phyloP scores from a whole-genome alignment of 805 yeast species.

The Zygosaccharomyces pseudorouxii region DNA sequence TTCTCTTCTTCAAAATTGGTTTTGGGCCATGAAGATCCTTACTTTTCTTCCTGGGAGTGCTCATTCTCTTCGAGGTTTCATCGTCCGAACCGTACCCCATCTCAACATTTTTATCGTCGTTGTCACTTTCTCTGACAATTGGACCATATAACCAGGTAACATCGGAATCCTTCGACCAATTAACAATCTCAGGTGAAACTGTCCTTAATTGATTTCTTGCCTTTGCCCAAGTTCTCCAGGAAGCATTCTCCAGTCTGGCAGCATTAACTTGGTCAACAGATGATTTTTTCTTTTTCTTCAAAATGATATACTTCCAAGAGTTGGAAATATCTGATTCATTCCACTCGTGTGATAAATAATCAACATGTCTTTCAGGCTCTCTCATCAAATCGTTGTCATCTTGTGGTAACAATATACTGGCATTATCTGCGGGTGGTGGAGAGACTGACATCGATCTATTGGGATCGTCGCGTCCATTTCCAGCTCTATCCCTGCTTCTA shows the following conservation, averaged over 20 bases:
- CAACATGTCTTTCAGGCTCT: slow-evolving; percentile 88
- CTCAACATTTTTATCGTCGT: slow-evolving; percentile 14
- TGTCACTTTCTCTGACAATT: slow-evolving; percentile 26
- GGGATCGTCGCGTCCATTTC: slow-evolving; percentile 8
- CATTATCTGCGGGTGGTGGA: slow-evolving; percentile 34
- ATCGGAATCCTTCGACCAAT: slow-evolving; percentile 96
- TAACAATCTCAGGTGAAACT: slow-evolving; percentile 83
- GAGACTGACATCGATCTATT: slow-evolving; percentile 33
- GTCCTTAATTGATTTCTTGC: slow-evolving; percentile 73
- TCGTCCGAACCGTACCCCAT: slow-evolving; percentile 40
- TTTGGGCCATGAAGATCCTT: slow-evolving; percentile 43
- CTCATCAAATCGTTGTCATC: slow-evolving; percentile 78
- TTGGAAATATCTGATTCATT: slow-evolving; percentile 87
- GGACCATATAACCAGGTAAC: slow-evolving; percentile 99
- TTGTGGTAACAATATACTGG: slow-evolving; percentile 45
- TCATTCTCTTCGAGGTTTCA: slow-evolving; percentile 33
- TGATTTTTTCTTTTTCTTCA: slow-evolving; percentile 52
- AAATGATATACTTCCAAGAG: slow-evolving; percentile 91
- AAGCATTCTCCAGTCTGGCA: slow-evolving; percentile 80
- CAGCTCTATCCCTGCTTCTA: slow-evolving; percentile 10
- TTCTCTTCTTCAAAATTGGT: slow-evolving; percentile 83
- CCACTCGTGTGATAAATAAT: slow-evolving; percentile 94
- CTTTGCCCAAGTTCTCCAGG: slow-evolving; percentile 99
- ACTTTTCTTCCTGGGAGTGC: slow-evolving; percentile 13
- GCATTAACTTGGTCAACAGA: slow-evolving; percentile 67